These are phyloP conservation scores for Cryptosporidium sp. DNA, from an alignment of 169 alveolate species.

Conservation along the genomic window DNA sequence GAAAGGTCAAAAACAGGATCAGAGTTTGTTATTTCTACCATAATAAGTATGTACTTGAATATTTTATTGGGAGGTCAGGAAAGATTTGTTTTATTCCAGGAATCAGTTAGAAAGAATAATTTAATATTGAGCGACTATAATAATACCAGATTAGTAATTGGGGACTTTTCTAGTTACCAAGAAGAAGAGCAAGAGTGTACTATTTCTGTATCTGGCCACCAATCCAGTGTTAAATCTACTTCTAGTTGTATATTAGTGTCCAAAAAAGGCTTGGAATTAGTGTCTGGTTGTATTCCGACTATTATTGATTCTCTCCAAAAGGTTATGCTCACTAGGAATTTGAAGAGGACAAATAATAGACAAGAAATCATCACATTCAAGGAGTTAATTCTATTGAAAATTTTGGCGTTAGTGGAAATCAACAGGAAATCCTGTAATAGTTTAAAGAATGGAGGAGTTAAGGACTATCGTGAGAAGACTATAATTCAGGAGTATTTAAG, in stretches of 20 bases:
- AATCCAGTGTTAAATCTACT: no score
- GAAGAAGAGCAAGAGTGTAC: neutral
- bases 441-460: no score
- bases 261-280: neutral
- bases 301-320: constrained; percentile 31
- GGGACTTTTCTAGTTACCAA: neutral
- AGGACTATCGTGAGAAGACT: no score
- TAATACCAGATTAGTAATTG: neutral
- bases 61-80: constrained; percentile 52
- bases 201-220: neutral
- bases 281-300: neutral
- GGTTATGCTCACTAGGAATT: constrained; percentile 3
- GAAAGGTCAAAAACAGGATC: neutral
- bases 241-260: neutral
- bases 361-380: constrained; percentile 19
- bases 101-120: neutral
- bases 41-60: constrained; percentile 19
- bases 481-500: neutral
- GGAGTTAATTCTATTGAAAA: constrained; percentile 27
- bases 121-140: neutral
- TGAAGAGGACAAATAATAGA: neutral
- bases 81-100: neutral
- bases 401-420: constrained; percentile 23
- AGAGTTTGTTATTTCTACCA: constrained; percentile 18
- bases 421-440: neutral